Percentiles rank a stretch among this genome's conserved stretches.
Evolutionary conservation across 2,329 filamentous ascomycete species (phyloP).

Genomic region (Fusarium coffeatum): DNA sequence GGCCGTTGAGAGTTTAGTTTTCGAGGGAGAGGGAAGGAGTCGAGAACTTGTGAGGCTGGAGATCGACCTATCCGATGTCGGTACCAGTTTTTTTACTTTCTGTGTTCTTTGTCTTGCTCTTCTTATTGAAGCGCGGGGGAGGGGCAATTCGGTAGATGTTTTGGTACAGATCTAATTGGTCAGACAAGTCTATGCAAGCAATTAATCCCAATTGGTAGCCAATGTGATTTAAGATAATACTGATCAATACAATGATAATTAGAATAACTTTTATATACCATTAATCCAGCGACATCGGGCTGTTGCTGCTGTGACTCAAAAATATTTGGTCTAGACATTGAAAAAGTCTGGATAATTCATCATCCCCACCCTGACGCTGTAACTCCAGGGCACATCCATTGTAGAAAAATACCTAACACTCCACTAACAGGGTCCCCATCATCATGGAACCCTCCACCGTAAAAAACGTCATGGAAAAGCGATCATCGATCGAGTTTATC

Average conservation of each 20-base stretch:
- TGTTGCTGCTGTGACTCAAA: conserved; percentile 31
- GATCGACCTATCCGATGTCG: conserved; percentile 32
- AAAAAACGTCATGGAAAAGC: conserved; percentile 25
- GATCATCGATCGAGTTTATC: conserved; percentile 7
- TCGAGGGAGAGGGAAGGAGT: conserved; percentile 2
- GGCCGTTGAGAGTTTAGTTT: conserved; percentile 37
- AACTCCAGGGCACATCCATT: conserved; percentile 4
- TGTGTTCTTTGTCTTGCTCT: neutral
- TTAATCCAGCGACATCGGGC: conserved; percentile 24
- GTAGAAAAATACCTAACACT: neutral
- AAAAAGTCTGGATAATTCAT: conserved; percentile 37
- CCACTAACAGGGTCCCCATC: neutral
- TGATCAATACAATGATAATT: neutral
- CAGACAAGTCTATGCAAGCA: neutral
- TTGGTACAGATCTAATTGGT: conserved; percentile 19
- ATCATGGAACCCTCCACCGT: conserved; percentile 7
- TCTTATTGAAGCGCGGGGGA: conserved; percentile 15
- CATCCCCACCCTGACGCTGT: conserved; percentile 17
- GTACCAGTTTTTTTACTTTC: conserved; percentile 27
- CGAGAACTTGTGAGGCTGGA: conserved; percentile 11
- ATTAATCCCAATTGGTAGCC: conserved; percentile 13
- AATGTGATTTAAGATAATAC: neutral
- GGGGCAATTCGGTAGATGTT: conserved; percentile 22
- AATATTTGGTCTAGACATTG: neutral
- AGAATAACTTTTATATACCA: conserved; percentile 4